Percentiles rank a stretch among this genome's conserved stretches.
Evolutionary conservation across 108 stramenopile species (phyloP).

Genomic region (Ochromonas danica): DNA sequence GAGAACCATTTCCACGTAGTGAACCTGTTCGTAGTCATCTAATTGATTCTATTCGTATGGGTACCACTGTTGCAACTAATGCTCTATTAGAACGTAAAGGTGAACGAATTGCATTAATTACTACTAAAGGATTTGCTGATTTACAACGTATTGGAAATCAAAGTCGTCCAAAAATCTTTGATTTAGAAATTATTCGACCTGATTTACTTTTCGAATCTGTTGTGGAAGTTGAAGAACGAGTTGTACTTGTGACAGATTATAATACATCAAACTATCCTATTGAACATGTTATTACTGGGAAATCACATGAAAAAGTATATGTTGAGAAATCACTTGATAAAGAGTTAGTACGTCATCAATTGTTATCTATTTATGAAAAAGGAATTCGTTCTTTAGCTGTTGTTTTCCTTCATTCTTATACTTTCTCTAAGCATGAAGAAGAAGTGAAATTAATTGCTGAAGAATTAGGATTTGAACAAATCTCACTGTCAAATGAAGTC

Average conservation of each 20-base stretch:
- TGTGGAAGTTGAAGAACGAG: conserved; percentile 87
- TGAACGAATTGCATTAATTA: conserved; percentile 77
- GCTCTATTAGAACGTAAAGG: conserved; percentile 92
- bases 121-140: conserved; percentile 84
- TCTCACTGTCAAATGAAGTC: conserved; percentile 76
- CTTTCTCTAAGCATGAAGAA: conserved; percentile 78
- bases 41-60: conserved; percentile 91
- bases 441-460: conserved; percentile 70
- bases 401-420: conserved; percentile 76
- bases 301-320: conserved; percentile 57
- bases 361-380: conserved; percentile 63
- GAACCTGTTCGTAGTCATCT: conserved; percentile 62
- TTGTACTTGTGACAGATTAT: conserved; percentile 62
- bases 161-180: conserved; percentile 78
- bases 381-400: conserved; percentile 83
- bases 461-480: conserved; percentile 81
- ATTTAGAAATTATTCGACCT: conserved; percentile 58
- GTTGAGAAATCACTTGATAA: conserved; percentile 64
- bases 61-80: conserved; percentile 90
- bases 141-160: conserved; percentile 91
- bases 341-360: conserved; percentile 56
- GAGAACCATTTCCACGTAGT: conserved; percentile 64
- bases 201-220: conserved; percentile 80
- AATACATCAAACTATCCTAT: not conserved
- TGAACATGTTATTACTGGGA: not conserved